A percentile compares a stretch with the other conserved stretches of the same genome.
phyloP scores from a whole-genome alignment of 345 rosid genomes.

The sweet orange (Citrus sinensis) region DNA sequence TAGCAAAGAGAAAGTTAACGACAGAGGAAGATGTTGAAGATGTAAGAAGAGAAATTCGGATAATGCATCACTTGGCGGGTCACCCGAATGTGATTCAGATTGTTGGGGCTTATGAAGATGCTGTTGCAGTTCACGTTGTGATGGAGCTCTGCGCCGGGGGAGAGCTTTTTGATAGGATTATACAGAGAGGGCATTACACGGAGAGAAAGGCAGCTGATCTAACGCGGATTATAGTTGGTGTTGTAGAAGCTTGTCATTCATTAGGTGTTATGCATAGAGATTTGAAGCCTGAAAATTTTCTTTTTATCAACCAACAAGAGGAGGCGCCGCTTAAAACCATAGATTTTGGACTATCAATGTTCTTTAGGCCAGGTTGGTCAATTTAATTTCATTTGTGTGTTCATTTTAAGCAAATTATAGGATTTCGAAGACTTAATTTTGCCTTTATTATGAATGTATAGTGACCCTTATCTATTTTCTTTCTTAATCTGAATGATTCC shows the following conservation, averaged over 20 bases:
- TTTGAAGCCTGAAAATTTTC: conserved; percentile 96
- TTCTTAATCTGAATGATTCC: background rate
- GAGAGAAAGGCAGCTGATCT: conserved; percentile 89
- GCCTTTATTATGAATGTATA: background rate
- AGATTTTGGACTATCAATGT: conserved; percentile 91
- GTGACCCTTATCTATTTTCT: background rate
- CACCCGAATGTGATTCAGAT: conserved; percentile 84
- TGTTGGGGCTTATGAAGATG: conserved; percentile 86
- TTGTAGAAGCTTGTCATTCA: conserved; percentile 91
- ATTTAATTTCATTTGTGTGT: background rate
- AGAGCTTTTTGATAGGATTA: conserved; percentile 89
- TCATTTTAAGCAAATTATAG: background rate
- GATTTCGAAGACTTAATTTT: background rate
- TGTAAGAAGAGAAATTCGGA: conserved; percentile 92
- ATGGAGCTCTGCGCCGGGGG: conserved; percentile 98
- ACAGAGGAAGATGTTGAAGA: conserved; percentile 81
- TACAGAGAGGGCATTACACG: conserved; percentile 82
- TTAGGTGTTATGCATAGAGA: conserved; percentile 97
- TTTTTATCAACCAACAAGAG: conserved; percentile 65
- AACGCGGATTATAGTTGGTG: conserved; percentile 72
- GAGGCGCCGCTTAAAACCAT: conserved; percentile 77
- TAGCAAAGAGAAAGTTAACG: conserved; percentile 73
- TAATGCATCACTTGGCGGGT: conserved; percentile 94
- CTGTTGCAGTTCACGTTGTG: conserved; percentile 78
- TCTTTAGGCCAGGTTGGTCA: conserved; percentile 77